Base-by-base conservation (phyloP, 768 basidiomycete species). In the Hygrocybe coccinea region DNA sequence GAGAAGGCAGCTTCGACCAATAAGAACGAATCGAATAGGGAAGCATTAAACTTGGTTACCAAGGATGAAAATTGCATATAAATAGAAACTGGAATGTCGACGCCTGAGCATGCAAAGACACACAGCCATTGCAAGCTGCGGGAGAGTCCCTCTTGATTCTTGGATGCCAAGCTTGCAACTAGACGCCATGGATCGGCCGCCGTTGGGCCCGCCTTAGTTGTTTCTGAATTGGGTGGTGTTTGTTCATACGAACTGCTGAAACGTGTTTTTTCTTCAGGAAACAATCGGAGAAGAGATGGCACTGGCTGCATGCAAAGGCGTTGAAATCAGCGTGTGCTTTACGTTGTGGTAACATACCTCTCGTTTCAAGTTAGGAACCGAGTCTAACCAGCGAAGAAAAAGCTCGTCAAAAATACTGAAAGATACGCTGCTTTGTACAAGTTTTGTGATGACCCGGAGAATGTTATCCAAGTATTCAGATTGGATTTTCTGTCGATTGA, bases 371-470 rank as follows among this genome's bases (percentile, higher is more conserved):
- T 59, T 57, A 17, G 75, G 70, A 5, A 79, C 69, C 14, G 73
- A 68, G 45, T 82, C 73, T 38, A 89, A 68, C 85, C 87, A 89
- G 34, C 70, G 70, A 44, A 80, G 61, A 60, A 87, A 80, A 25
- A 89, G 60, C 50, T 74, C 74, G 50, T 87, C 82, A 60, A 85
- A 82, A 7, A 74, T 67, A 15, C 74, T 79, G 69, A 85, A 87
- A 35, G 79, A 66, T 9, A 84, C 74, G 5, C 76, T 76, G 25
- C 70, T 68, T 47, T 85, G 82, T 5, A 72, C 74, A 8, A 89
- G 64, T 60, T 79, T 81, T 44, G 78, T 74, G 45, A 89, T 78
- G 36, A 69, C 69, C 24, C 78, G 77, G 37, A 89, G 70, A 35
- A 75, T 64, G 43, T 65, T 67, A 53, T 83, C 82, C 50, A 68